Evolutionary conservation across 306 rosid species (phyloP), one percentile per base, ranked within the genome.

Genomic region (Macrotyloma uniflorum): DNA sequence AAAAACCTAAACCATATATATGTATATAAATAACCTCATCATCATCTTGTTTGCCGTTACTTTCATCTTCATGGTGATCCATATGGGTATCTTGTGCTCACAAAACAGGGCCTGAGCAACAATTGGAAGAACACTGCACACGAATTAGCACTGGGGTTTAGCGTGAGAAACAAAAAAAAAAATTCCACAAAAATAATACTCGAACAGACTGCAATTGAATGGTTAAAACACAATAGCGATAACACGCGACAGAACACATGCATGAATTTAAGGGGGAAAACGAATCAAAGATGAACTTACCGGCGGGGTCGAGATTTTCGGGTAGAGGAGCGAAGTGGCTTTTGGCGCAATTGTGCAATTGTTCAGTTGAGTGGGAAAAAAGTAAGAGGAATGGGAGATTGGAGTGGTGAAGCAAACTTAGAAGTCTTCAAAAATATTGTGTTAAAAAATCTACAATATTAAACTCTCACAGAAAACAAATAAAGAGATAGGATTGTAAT

Each of bases 31-130:
- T 57, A 75, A 90, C 98, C 97, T n/a, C n/a, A n/a, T 92, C 98
- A 26, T 92, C 97, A 70, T 95, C 93, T 69, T 91, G 94, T 87
- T 95, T 92, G 74, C 88, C 79, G 53, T 82, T 93, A 82, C 86
- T 82, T 71, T 88, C 98, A 70, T 95, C 98, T 67, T 92, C 98
- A 2, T 84, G 87, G 61, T 83, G 83, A 72, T 83, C 86, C 86
- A 77, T 82, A 18, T 13, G 19, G 11, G 62, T 49, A 26, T 24
- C 30, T 55, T 14, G 23, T 6, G 72, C 72, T 68, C 73, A 50
- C 8, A 22, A 20, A 49, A 20, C n/a, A n/a, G 38, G 28, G 5
- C 64, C 81, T 24, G 55, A 11, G 16, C 61, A 8, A 74, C 18
- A 76, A 75, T 33, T 55, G 18, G 8, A 36, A 43, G 14, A 59